Base-by-base conservation (phyloP, 495 filamentous ascomycete species). In the Hypoxylon subgilvum region DNA sequence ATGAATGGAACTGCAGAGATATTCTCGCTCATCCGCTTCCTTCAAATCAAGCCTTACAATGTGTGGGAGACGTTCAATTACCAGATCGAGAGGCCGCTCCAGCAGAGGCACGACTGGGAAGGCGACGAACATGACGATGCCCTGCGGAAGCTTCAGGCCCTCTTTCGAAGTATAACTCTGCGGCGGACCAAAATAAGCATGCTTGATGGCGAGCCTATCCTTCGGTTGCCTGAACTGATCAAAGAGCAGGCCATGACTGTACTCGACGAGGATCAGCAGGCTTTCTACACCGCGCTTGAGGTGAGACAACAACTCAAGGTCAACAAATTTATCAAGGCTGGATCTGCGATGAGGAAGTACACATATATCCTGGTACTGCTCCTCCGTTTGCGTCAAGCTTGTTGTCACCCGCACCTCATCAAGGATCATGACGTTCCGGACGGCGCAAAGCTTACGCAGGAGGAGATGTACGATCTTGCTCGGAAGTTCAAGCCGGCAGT, bases 341-440 rank as follows among this genome's bases (percentile, higher is more conserved):
- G 87, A 2, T 88, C 86, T 1, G 79, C 92, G 1, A 88, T 87
- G 10, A 85, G 82, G 52, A 86, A 94, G 57, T 97, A 96, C 67
- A 88, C 85, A 4, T 89, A 88, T 61, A 86, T 97, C 36, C 78
- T 97, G 13, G 87, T 95, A 22, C 79, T 96, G 17, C 81, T 98
- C 38, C 79, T 98, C 9, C 89, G 93, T 10, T 82, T 98, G 6
- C 82, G 90, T n/a, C 94, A 98, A 72, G 89, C 89, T 23, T 94
- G 90, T 66, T 96, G 91, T 61, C 94, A 98, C 71, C 92, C 92
- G 1, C 89, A 95, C 68, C 76, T 98, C n/a, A 92, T 95, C 45
- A 79, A 77, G 8, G 91, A 93, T 51, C 85, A 88, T 57, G 85
- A 84, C 17, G 76, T 84, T 48, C 75, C 77, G n/a, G 74, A 52